Evolutionary conservation across 2,329 filamentous ascomycete species (phyloP), one percentile per base, ranked within the genome.

Genomic region (Xylariaceae sp.): DNA sequence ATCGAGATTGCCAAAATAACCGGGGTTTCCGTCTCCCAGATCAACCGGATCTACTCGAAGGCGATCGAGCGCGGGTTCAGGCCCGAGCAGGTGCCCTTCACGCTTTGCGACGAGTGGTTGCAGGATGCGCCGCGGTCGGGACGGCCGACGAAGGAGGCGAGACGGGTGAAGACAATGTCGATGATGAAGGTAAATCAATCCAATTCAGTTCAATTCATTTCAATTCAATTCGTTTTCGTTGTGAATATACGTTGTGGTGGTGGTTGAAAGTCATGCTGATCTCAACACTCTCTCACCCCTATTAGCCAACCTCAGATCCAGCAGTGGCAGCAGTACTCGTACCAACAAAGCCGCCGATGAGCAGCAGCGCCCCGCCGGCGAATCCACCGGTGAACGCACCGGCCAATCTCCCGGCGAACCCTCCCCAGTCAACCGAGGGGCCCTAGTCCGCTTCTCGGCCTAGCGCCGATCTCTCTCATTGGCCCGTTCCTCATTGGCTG

Each of bases 401-500:
- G 37, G 10, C 42, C 11, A 45, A 45, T 45, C 42, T n/a, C 2
- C 42, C 13, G 42, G 42, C 13, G 42, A n/a, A 13, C 5, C 42
- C 13, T n/a, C 23, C 17, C 50, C 37, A 42, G 37, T 13, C 37
- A 42, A 42, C 8, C 37, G 37, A 42, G 37, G 37, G 11, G 11
- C 8, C 11, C 37, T 42, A 42, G 37, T 42, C 9, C 11, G 37
- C 11, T 42, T 42, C 37, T 13, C 8, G 37, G 23, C 23, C 8
- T 42, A 42, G 37, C 8, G 9, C 37, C 37, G 37, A 42, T 42
- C 37, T 42, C n/a, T 52, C n/a, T 52, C 37, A 15, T 34, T 53
- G 51, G 30, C 35, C 37, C 37, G 11, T 42, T 9, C 37, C 37
- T 13, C 48, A 69, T 69, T 69, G 68, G 68, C 49, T 57, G 11